Evolutionary conservation across 1,284 basidiomycete genomes (phyloP).

Genomic region (Rhizoctonia solani): DNA sequence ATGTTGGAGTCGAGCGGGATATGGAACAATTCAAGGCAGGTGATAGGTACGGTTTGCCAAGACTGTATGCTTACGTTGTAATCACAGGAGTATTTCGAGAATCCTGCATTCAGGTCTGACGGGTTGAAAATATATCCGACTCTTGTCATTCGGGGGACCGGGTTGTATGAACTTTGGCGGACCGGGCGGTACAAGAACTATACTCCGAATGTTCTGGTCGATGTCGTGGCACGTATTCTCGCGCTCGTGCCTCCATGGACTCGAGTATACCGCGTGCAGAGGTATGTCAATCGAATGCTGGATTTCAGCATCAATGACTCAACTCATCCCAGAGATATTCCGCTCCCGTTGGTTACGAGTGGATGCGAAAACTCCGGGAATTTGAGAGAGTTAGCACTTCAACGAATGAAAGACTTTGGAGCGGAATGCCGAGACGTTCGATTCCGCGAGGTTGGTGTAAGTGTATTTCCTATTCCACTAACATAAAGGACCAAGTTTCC

Average conservation of each 20-base stretch:
- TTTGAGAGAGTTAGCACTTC: constrained; percentile 91
- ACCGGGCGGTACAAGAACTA: constrained; percentile 99
- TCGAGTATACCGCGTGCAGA: constrained; percentile 94
- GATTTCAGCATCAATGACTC: background rate
- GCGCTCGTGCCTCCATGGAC: constrained; percentile 99
- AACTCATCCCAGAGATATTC: constrained; percentile 75
- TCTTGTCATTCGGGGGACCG: constrained; percentile 96
- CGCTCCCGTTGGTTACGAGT: constrained; percentile 90
- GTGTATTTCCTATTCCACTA: constrained; percentile 44
- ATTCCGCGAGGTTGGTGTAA: constrained; percentile 95
- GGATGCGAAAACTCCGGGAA: constrained; percentile 99
- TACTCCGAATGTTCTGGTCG: constrained; percentile 96
- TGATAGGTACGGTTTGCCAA: too few relatives aligned
- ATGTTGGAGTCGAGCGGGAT: constrained; percentile 96
- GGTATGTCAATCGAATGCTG: constrained; percentile 54
- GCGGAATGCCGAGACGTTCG: constrained; percentile 97
- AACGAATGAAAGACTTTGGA: constrained; percentile 99
- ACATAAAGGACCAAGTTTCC: background rate
- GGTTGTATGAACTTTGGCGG: constrained; percentile 95
- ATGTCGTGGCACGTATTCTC: constrained; percentile 94
- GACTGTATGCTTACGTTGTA: background rate
- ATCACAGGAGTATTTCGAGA: constrained; percentile 87
- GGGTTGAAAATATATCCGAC: constrained; percentile 99
- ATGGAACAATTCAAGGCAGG: constrained; percentile 98
- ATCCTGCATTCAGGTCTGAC: constrained; percentile 95